Conservation (phyloP, 2,329 filamentous ascomycete species). For the Cercospora canescens region DNA sequence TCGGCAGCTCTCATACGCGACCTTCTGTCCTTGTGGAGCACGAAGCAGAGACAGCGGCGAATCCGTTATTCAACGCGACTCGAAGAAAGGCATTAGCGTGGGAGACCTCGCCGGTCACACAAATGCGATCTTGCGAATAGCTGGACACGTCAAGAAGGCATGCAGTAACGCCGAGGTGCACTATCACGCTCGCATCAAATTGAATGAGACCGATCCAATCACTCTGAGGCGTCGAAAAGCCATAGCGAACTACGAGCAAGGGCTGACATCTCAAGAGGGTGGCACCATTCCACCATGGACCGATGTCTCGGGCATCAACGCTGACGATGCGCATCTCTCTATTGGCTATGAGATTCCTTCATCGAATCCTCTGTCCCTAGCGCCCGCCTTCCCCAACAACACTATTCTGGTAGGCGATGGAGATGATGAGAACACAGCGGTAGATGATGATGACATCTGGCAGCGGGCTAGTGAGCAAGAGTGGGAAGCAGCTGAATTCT, state of each 20-base stretch:
- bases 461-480: background rate
- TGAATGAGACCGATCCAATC: background rate
- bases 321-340: too few species aligned
- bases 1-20: background rate
- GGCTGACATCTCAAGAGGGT: background rate
- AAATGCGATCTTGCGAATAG: background rate
- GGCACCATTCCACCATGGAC: background rate
- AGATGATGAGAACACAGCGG: background rate
- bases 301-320: background rate
- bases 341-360: background rate
- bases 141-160: background rate
- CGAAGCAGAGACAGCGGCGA: background rate
- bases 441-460: background rate
- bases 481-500: background rate
- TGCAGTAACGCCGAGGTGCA: background rate
- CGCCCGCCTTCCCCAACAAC: background rate
- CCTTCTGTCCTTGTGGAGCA: background rate
- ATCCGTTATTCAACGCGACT: background rate
- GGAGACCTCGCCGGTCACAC: background rate
- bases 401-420: background rate
- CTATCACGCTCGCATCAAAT: background rate
- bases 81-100: background rate
- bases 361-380: background rate
- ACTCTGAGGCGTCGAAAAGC: background rate
- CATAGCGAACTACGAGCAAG: background rate